Evolutionary conservation across 164 flowering plant species (phyloP), one percentile per base, ranked within the genome.

Genomic region (Houttuynia cordata): DNA sequence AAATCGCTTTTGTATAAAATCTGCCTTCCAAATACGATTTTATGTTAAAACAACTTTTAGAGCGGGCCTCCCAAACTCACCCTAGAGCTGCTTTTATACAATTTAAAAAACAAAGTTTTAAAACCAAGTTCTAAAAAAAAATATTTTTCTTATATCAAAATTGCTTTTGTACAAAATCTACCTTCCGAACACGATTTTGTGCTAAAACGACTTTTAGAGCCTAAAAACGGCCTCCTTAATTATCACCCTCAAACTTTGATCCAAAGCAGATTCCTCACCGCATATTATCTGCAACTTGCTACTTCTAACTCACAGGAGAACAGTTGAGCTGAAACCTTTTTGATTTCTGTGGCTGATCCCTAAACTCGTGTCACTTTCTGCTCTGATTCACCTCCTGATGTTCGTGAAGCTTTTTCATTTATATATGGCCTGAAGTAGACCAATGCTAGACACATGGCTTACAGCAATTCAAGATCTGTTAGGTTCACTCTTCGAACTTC

Each of bases 381-480:
- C n/a, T 56, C 42, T n/a, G 17, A 20, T 59, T 21, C 17, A 34
- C 53, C 40, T 18, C 12, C 24, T 57, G 58, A 24, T 61, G 40
- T 55, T 56, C 41, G 59, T 63, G 63, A 54, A 51, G 34, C 62
- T 62, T 47, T 61, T 20, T 34, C 57, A 37, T 58, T 34, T 25
- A 51, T 67, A 45, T 57, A 30, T 40, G 49, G 60, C 62, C 62
- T 64, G 64, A 57, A 56, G 52, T 30, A 34, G 23, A 40, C 40
- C 53, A 8, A 30, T 22, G 47, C 55, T 73, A 68, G 62, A 62
- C 56, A 47, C 23, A 81, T 81, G 85, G 79, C 71, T 70, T 74
- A 59, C 52, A 61, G 45, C 53, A 67, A 47, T 53, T 74, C 80
- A 56, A 75, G 65, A 65, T 77, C 79, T 30, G 73, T 77, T 42